phyloP scores from a whole-genome alignment of 768 basidiomycete species.

The Tephrocybe sp. region DNA sequence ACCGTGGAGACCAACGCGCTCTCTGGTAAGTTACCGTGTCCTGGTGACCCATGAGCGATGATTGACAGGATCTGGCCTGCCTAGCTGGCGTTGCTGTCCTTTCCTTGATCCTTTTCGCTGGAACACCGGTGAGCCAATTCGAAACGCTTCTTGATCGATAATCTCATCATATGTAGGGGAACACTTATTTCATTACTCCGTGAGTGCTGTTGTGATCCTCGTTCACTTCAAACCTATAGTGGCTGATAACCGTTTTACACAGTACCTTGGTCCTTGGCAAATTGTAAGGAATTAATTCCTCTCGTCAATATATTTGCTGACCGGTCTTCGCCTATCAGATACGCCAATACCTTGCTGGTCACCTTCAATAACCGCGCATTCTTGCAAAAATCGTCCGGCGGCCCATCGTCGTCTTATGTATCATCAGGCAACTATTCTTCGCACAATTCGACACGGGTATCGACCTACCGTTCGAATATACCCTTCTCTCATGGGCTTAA shows the following conservation, averaged over 20 bases:
- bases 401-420: constrained; percentile 4
- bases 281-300: background rate
- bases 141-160: background rate
- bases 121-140: background rate
- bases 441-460: background rate
- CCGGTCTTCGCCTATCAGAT: background rate
- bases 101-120: constrained; percentile 1
- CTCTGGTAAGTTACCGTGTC: constrained; percentile 5
- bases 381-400: constrained; percentile 3
- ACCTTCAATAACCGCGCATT: constrained; percentile 18
- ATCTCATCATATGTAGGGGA: background rate
- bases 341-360: constrained; percentile 14
- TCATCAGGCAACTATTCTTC: constrained; percentile 2
- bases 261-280: constrained; percentile 15
- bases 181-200: constrained; percentile 7
- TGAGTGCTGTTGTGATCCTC: background rate
- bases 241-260: background rate
- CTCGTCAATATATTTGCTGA: background rate
- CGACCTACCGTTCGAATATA: background rate
- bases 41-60: background rate
- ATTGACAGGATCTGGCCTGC: background rate
- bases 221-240: background rate
- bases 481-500: constrained; percentile 2
- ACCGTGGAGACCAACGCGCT: constrained; percentile 14
- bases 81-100: background rate